These are phyloP conservation scores for Morella rubra DNA, from an alignment of 306 rosid genomes.

Conservation along the genomic window DNA sequence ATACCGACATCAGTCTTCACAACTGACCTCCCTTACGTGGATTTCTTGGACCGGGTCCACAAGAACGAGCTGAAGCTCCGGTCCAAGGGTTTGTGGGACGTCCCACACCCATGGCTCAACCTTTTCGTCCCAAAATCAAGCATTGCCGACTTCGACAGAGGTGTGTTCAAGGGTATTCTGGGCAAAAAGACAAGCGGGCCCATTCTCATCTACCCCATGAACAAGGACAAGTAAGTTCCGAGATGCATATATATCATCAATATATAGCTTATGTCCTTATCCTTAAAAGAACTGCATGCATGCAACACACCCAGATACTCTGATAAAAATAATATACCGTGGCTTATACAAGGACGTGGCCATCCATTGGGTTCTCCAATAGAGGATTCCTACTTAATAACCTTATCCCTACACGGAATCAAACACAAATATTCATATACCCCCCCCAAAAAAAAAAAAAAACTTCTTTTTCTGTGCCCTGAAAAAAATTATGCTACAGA, in stretches of 20 bases:
- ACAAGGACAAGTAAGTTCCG: conserved; percentile 72
- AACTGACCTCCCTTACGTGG: conserved; percentile 79
- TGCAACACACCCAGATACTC: conserved; percentile 21
- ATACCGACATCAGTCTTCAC: conserved; percentile 73
- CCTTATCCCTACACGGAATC: background rate
- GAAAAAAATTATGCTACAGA: no score
- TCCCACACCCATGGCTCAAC: conserved; percentile 98
- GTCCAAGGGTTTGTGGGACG: conserved; percentile 85
- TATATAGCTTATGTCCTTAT: background rate
- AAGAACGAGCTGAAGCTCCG: conserved; percentile 90
- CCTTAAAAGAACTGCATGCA: conserved; percentile 10
- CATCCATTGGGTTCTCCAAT: background rate
- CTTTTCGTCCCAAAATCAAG: conserved; percentile 91
- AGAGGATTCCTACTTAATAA: background rate
- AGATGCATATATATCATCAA: conserved; percentile 7
- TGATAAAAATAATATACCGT: background rate
- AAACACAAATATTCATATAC: background rate
- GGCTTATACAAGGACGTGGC: conserved; percentile 26
- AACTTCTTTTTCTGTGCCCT: no score
- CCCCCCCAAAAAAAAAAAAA: no score
- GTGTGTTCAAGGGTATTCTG: conserved; percentile 88
- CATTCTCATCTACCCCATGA: conserved; percentile 94
- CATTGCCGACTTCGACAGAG: conserved; percentile 73
- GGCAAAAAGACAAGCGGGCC: conserved; percentile 95
- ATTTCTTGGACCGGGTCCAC: conserved; percentile 91